A percentile compares a stretch with the other conserved stretches of the same genome.
Conservation (phyloP, 2,329 filamentous ascomycete genomes). For the Phyllachora maydis region DNA sequence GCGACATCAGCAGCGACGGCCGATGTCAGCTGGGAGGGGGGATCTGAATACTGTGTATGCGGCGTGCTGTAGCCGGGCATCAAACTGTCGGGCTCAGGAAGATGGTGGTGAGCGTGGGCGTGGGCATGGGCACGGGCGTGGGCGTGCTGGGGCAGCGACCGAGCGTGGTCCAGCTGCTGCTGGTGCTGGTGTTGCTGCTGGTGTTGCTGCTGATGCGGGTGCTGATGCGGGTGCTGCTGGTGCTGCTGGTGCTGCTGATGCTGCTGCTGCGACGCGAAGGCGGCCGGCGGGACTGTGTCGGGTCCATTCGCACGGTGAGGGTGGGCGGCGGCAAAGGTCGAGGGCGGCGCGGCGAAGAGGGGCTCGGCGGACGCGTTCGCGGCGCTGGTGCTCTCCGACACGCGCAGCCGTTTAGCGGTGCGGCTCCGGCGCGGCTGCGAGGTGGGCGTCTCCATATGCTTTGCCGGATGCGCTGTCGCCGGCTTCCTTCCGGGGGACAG, state of each 20-base stretch:
- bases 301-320: constrained; percentile 6
- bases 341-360: not conserved
- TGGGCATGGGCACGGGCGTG: too few relatives aligned
- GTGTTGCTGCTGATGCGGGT: too few relatives aligned
- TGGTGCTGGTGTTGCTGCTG: too few relatives aligned
- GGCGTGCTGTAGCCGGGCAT: constrained; percentile 8
- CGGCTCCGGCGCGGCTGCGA: constrained; percentile 7
- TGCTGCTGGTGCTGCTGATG: constrained; percentile 8
- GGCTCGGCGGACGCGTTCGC: constrained; percentile 2
- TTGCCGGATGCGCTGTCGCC: not conserved
- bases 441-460: constrained; percentile 2
- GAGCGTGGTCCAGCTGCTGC: too few relatives aligned
- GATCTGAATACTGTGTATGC: constrained; percentile 8
- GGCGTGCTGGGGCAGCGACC: too few relatives aligned
- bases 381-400: constrained; percentile 6
- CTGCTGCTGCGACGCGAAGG: constrained; percentile 8
- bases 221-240: too few relatives aligned
- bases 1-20: constrained; percentile 1
- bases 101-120: constrained; percentile 2
- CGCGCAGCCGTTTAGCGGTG: constrained; percentile 8
- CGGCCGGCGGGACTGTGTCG: constrained; percentile 8
- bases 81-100: constrained; percentile 6
- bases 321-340: constrained; percentile 1
- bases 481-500: too few relatives aligned
- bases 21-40: constrained; percentile 4